Evolutionary conservation across 2,329 filamentous ascomycete genomes (phyloP), one percentile per base, ranked within the genome.

Genomic region (Truncatella angustata): DNA sequence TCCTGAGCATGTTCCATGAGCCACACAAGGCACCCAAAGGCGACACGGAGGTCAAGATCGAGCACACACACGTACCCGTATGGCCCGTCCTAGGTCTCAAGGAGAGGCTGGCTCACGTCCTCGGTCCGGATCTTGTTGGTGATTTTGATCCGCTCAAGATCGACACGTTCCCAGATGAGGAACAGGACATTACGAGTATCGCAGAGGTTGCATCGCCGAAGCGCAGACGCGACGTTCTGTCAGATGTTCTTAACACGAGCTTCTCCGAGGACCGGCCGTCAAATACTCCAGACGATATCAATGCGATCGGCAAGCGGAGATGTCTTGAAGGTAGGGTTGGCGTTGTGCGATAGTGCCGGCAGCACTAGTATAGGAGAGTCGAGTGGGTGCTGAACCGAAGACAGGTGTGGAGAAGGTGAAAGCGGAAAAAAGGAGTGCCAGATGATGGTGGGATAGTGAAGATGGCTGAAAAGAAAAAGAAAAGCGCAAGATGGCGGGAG

Each of bases 71-170:
- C 6, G 76, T 84, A 2, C 75, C 76, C 0, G 70, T 78, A 23
- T 83, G 78, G 78, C 81, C 81, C 0, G 70, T 82, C 5, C 60
- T 80, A 0, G 80, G 80, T 4, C 70, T 84, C 5, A 75, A 76
- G 53, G 79, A 83, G 61, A 74, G 81, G 5, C 68, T 84, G 0
- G 78, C 77, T 35, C 73, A 73, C 55, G 80, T 78, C 3, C 66
- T 84, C 0, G 80, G 80, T 6, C 63, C 66, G 16, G 78, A 81
- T 3, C 57, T 82, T 11, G 75, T 80, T 4, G 79, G 79, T 20
- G 61, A 70, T 18, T 69, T 74, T 45, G 67, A 75, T 47, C 53
- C 60, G 1, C 62, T 68, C 5, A 61, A 66, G 14, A 75, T 81
- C 46, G 74, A 79, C 51, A 76, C 73, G 1, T 80, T 73, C 69